Evolutionary conservation across 1,284 basidiomycete species (phyloP).

Genomic region (Afroboletus lepidellus): DNA sequence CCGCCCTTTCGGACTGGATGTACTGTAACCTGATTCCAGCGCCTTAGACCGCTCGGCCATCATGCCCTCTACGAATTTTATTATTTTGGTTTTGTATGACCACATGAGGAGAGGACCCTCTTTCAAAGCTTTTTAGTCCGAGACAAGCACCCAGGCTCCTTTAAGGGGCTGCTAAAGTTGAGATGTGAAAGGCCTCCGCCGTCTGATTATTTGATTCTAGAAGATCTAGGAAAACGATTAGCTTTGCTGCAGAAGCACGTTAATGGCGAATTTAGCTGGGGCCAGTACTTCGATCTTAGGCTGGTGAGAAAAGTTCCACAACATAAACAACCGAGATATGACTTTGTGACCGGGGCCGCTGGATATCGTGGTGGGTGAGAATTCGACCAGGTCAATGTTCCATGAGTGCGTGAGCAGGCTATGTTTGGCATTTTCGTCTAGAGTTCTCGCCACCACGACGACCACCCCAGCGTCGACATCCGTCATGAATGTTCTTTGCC

Average conservation of each 20-base stretch:
- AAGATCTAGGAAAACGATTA: no score
- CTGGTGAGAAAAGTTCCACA: no score
- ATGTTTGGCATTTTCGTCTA: slow-evolving; percentile 18
- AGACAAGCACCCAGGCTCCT: no score
- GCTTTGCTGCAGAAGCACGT: no score
- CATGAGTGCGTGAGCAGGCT: slow-evolving; percentile 3
- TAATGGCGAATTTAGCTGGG: no score
- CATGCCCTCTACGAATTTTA: slow-evolving; percentile 32
- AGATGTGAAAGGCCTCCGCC: no score
- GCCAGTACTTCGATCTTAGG: no score
- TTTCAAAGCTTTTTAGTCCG: no score
- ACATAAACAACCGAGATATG: not conserved
- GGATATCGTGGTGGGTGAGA: slow-evolving; percentile 11
- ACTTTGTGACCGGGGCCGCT: not conserved
- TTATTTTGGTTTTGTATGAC: not conserved
- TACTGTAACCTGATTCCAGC: slow-evolving; percentile 37
- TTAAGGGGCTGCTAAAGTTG: no score
- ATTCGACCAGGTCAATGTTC: not conserved
- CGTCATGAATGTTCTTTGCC: slow-evolving; percentile 24
- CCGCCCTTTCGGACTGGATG: slow-evolving; percentile 44
- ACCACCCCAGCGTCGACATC: slow-evolving; percentile 1
- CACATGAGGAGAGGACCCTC: no score
- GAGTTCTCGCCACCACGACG: slow-evolving; percentile 1
- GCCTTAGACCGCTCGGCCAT: slow-evolving; percentile 69
- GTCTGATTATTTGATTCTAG: no score